A percentile compares a stretch with the other conserved stretches of the same genome.
phyloP scores from a whole-genome alignment of 306 rosid species.

The Lathyrus tuberosus region DNA sequence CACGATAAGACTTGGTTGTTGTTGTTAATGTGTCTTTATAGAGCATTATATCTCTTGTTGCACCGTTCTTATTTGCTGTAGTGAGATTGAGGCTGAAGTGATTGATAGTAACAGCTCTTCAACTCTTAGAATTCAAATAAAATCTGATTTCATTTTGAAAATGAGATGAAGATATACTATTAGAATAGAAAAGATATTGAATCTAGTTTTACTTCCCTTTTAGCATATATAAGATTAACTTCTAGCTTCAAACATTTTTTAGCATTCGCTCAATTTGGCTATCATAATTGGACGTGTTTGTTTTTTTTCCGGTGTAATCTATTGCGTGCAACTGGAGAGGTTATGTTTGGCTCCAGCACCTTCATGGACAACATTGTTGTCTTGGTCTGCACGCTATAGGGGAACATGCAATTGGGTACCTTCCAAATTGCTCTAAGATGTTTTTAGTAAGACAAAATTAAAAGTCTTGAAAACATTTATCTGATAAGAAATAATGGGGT shows the following conservation, averaged over 20 bases:
- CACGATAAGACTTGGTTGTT: too few relatives aligned
- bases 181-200: not conserved
- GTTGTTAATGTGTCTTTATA: slow-evolving; percentile 7
- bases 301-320: too few relatives aligned
- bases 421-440: not conserved
- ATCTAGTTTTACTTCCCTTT: slow-evolving; percentile 1
- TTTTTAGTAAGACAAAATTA: not conserved
- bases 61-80: not conserved
- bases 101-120: slow-evolving; percentile 12
- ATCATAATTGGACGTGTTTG: too few relatives aligned
- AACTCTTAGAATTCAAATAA: not conserved
- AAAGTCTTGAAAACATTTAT: slow-evolving; percentile 12
- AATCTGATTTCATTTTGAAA: slow-evolving; percentile 5
- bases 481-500: slow-evolving; percentile 7
- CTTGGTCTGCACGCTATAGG: too few relatives aligned
- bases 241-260: not conserved
- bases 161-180: not conserved
- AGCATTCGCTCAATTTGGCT: too few relatives aligned
- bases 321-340: too few relatives aligned
- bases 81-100: slow-evolving; percentile 21
- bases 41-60: not conserved
- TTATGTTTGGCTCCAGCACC: too few relatives aligned
- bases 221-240: not conserved
- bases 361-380: too few relatives aligned
- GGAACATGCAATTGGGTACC: slow-evolving; percentile 14